These are phyloP conservation scores for Postia placenta DNA, from an alignment of 768 basidiomycete species.

Conservation along the genomic window DNA sequence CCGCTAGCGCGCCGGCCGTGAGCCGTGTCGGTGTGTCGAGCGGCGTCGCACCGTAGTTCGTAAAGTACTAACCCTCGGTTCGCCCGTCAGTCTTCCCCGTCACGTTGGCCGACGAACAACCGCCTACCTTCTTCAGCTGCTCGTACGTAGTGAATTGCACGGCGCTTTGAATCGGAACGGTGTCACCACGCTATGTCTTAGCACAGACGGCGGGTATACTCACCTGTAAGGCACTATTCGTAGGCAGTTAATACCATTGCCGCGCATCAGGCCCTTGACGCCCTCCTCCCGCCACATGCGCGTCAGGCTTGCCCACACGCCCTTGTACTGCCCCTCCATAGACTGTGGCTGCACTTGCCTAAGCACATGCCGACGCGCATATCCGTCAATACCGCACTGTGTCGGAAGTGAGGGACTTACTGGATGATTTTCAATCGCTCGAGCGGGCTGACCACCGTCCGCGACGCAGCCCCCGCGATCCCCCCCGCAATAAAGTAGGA, in stretches of 20 bases:
- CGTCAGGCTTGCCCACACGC: slow-evolving; percentile 76
- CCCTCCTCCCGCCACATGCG: slow-evolving; percentile 96
- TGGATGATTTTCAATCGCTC: slow-evolving; percentile 96
- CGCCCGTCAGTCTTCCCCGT: slow-evolving; percentile 3
- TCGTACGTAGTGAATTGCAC: slow-evolving; percentile 89
- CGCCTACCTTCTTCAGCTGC: slow-evolving; percentile 72
- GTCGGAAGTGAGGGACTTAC: slow-evolving; percentile 44
- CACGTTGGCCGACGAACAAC: background rate
- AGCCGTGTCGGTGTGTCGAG: slow-evolving; percentile 89
- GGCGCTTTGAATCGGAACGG: slow-evolving; percentile 36
- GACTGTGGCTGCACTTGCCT: slow-evolving; percentile 87
- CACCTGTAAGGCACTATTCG: slow-evolving; percentile 83
- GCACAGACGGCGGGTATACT: background rate
- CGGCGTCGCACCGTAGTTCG: slow-evolving; percentile 56
- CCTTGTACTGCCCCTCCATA: slow-evolving; percentile 64
- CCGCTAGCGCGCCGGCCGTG: slow-evolving; percentile 83
- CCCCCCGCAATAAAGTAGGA: slow-evolving; percentile 54
- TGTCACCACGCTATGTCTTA: slow-evolving; percentile 4
- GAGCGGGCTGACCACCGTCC: slow-evolving; percentile 89
- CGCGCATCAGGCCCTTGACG: slow-evolving; percentile 88
- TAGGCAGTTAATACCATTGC: slow-evolving; percentile 87
- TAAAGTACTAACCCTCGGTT: slow-evolving; percentile 52
- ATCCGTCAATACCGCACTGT: background rate
- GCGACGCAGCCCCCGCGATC: slow-evolving; percentile 58
- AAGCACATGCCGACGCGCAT: background rate